A percentile compares a stretch with the other conserved stretches of the same genome.
Conservation (phyloP, 441 rosid genomes). For the Theobroma grandiflorum region DNA sequence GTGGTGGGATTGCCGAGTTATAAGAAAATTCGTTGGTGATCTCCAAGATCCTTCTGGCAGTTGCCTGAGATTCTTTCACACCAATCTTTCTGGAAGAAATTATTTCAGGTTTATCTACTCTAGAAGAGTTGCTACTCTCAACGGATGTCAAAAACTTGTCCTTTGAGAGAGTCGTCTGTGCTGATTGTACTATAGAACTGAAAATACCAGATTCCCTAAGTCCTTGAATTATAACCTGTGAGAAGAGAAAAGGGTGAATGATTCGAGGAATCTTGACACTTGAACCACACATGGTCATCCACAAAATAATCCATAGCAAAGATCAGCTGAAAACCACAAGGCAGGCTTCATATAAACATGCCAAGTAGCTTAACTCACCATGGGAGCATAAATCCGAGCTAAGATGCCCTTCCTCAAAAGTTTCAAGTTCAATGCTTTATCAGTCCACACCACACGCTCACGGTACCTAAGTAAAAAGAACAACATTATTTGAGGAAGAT, state of each 20-base stretch:
- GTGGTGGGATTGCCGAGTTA: conserved; percentile 65
- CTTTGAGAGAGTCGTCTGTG: conserved; percentile 46
- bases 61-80: conserved; percentile 45
- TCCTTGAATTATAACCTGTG: conserved; percentile 78
- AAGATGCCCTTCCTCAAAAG: conserved; percentile 81
- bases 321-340: background rate
- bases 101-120: conserved; percentile 27
- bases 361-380: conserved; percentile 55
- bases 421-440: conserved; percentile 59
- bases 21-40: conserved; percentile 28
- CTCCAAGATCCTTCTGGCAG: conserved; percentile 63
- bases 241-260: conserved; percentile 11
- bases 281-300: background rate
- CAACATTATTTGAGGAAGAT: background rate
- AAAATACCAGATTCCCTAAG: conserved; percentile 81
- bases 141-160: conserved; percentile 44
- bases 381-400: conserved; percentile 78
- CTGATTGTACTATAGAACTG: conserved; percentile 59
- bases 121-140: conserved; percentile 41
- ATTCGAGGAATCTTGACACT: background rate
- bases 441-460: conserved; percentile 83
- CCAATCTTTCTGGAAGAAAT: conserved; percentile 57
- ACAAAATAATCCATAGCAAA: background rate
- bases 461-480: conserved; percentile 62
- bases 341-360: background rate